Conservation (phyloP, 1,139 yeast genomes). For the Hansenula lynferdii region DNA sequence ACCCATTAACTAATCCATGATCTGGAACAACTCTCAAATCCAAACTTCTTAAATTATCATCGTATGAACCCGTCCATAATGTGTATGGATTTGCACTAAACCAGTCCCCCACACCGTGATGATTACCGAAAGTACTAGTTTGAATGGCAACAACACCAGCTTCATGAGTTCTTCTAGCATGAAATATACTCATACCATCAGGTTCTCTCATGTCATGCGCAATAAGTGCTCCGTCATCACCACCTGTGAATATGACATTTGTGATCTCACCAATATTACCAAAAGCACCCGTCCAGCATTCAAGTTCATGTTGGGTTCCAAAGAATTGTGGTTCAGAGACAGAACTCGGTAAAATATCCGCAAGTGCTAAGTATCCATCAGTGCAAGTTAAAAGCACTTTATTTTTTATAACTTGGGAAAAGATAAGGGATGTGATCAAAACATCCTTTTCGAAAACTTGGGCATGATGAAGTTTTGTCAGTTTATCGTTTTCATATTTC, state of each 20-base stretch:
- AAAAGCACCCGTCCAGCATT: constrained; percentile 87
- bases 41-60: constrained; percentile 65
- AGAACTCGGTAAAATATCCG: constrained; percentile 24
- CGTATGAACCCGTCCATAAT: constrained; percentile 90
- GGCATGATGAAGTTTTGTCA: constrained; percentile 25
- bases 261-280: constrained; percentile 51
- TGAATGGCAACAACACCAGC: constrained; percentile 88
- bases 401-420: constrained; percentile 38
- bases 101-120: constrained; percentile 31
- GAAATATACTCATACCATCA: constrained; percentile 43
- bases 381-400: constrained; percentile 51
- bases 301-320: constrained; percentile 50
- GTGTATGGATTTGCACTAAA: constrained; percentile 38
- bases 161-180: constrained; percentile 58
- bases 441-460: constrained; percentile 43
- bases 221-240: constrained; percentile 75
- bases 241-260: constrained; percentile 76
- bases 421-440: constrained; percentile 64
- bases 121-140: constrained; percentile 31
- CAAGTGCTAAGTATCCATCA: constrained; percentile 42
- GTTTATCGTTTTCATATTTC: constrained; percentile 29
- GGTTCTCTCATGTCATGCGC: constrained; percentile 68
- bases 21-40: constrained; percentile 61
- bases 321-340: constrained; percentile 11
- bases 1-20: constrained; percentile 36